These are phyloP conservation scores for Euphorbia tirucalli DNA, from an alignment of 345 rosid species.

Conservation along the genomic window DNA sequence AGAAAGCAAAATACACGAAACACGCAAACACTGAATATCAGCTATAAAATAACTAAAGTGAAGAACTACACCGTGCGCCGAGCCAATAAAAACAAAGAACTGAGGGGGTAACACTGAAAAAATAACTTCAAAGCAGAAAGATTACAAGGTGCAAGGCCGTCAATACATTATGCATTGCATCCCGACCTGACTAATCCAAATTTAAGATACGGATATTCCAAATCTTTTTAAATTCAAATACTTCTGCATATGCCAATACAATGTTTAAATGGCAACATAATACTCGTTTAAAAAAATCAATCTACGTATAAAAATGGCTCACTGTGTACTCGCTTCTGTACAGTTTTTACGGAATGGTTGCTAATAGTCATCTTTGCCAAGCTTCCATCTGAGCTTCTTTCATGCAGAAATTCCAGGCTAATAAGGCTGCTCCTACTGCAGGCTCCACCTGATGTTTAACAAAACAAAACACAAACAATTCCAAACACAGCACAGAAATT, in stretches of 20 bases:
- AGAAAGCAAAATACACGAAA: too few species aligned
- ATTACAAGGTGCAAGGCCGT: not conserved
- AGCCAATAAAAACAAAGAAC: too few species aligned
- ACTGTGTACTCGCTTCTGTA: constrained; percentile 1
- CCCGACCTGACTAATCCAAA: not conserved
- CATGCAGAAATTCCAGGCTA: constrained; percentile 52
- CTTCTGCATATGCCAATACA: not conserved
- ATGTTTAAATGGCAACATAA: not conserved
- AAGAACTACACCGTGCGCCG: too few species aligned
- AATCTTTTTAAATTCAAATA: not conserved
- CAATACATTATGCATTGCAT: too few species aligned
- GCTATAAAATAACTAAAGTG: too few species aligned
- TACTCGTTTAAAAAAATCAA: not conserved
- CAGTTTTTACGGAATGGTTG: not conserved
- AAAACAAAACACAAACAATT: not conserved
- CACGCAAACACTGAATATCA: too few species aligned
- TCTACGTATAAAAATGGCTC: not conserved
- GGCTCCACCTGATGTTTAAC: constrained; percentile 59
- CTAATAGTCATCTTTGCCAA: constrained; percentile 10
- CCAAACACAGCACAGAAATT: not conserved
- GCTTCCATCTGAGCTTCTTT: constrained; percentile 19
- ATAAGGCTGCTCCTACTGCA: constrained; percentile 68
- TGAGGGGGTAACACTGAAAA: too few species aligned
- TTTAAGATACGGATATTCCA: not conserved
- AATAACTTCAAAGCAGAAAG: not conserved